Percentiles rank a stretch among this genome's conserved stretches.
These are phyloP conservation scores for Psilocybe subaeruginosa DNA, from an alignment of 768 basidiomycete genomes.

Conservation along the genomic window DNA sequence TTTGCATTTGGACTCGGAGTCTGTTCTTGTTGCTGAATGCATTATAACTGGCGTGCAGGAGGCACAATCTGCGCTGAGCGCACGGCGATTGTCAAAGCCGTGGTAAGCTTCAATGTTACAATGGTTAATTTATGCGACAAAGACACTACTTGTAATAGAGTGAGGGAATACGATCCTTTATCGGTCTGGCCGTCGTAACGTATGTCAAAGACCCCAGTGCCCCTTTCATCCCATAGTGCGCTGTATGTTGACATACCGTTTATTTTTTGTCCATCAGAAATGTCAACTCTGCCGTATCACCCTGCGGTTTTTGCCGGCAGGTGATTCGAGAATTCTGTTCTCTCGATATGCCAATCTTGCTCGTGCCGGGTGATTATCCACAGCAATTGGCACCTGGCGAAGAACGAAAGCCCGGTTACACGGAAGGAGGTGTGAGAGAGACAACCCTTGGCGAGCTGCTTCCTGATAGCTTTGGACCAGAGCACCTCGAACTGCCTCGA, in stretches of 20 bases:
- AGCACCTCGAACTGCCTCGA: conserved; percentile 61
- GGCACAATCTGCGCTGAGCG: conserved; percentile 93
- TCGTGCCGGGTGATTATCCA: conserved; percentile 70
- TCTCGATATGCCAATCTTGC: conserved; percentile 69
- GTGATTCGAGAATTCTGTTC: conserved; percentile 86
- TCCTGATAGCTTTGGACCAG: conserved; percentile 90
- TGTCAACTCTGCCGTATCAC: conserved; percentile 67
- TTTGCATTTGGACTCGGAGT: neutral
- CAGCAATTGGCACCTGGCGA: conserved; percentile 35
- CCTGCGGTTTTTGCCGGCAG: conserved; percentile 95
- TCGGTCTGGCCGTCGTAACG: conserved; percentile 82
- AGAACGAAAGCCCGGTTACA: conserved; percentile 38
- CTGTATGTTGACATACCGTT: neutral
- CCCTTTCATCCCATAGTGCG: neutral
- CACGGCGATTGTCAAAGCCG: conserved; percentile 93
- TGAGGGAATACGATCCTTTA: conserved; percentile 72
- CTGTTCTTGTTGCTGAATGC: neutral
- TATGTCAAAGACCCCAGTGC: conserved; percentile 35
- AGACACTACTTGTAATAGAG: conserved; percentile 50
- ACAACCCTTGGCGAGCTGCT: conserved; percentile 76
- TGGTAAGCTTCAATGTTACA: conserved; percentile 51
- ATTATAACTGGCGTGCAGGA: conserved; percentile 47
- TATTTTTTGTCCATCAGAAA: conserved; percentile 50
- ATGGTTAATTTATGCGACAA: neutral
- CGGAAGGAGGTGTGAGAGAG: conserved; percentile 57